Conservation (phyloP, 306 rosid species). For the Ormosia semicastrata region DNA sequence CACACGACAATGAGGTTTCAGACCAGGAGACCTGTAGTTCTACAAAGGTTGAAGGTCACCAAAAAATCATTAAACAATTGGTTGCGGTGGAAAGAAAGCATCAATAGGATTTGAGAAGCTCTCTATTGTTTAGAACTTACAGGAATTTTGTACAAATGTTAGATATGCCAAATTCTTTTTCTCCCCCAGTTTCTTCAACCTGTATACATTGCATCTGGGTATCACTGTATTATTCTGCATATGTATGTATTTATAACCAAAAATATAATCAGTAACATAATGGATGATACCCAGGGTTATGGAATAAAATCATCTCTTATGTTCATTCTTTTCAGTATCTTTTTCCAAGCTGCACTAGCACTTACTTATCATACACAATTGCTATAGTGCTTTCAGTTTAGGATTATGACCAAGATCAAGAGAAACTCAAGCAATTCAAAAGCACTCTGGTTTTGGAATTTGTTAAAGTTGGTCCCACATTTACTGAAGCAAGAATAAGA, state of each 20-base stretch:
- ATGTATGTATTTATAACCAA: neutral
- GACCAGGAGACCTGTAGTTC: conserved; percentile 68
- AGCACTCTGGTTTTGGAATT: neutral
- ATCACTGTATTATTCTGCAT: neutral
- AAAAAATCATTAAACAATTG: conserved; percentile 65
- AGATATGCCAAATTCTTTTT: neutral
- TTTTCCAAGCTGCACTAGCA: neutral
- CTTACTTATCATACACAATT: neutral
- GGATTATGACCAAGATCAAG: neutral
- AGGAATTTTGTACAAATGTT: conserved; percentile 27
- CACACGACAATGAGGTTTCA: conserved; percentile 33
- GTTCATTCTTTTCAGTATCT: neutral
- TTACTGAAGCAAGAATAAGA: neutral
- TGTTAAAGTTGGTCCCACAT: neutral
- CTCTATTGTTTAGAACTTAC: conserved; percentile 3
- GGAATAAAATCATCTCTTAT: conserved; percentile 7
- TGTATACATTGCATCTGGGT: conserved; percentile 7
- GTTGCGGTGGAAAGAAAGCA: conserved; percentile 51
- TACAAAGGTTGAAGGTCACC: conserved; percentile 74
- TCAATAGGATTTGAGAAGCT: conserved; percentile 14
- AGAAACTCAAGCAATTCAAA: neutral
- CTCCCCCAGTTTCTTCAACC: neutral
- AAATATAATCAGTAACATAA: conserved; percentile 13
- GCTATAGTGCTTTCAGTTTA: neutral
- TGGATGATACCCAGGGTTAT: neutral